Evolutionary conservation across 805 yeast species (phyloP), one percentile per base, ranked within the genome.

Genomic region (Saturnispora saitoi): DNA sequence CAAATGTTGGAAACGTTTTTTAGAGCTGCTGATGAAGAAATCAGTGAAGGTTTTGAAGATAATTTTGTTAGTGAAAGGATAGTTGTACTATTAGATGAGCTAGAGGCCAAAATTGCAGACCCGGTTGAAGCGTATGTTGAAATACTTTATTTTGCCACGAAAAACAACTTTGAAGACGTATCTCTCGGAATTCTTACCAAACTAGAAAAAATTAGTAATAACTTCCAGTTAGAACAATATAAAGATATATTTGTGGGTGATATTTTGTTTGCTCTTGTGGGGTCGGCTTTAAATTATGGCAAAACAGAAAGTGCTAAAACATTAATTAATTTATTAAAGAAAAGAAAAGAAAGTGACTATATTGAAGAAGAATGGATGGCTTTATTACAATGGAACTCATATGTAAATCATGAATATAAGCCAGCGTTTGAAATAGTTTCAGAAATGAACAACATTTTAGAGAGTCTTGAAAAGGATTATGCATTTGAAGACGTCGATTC

Each of bases 351-450:
- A 34, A 22, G 15, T 5, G 52, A 54, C 12, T 56, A 48, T 39
- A 50, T 54, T 8, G 49, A 52, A 41, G 44, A 54, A 11, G 67
- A 63, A 40, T 57, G 62, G 63, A 49, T 59, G 41, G 52, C 65
- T 2, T 50, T 56, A 29, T 32, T 60, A 7, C 63, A 62, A 45
- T 55, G 44, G 43, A 53, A 59, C 30, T 24, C 56, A 0, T 64
- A 42, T 39, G 29, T 49, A 20, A 14, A 49, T 6, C 32, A 49
- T 20, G 52, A 50, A 29, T 11, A 29, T 6, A 32, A 47, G n/a
- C 37, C 48, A 11, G 58, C 50, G 7, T 59, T 73, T 1, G 68
- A 67, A 4, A 42, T 68, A 31, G 55, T 76, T 9, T 43, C 52
- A 14, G 41, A 49, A 2, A 36, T 55, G 14, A 54, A 58, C 32